phyloP scores from a whole-genome alignment of 1,139 yeast species.

The Pichia sp. region DNA sequence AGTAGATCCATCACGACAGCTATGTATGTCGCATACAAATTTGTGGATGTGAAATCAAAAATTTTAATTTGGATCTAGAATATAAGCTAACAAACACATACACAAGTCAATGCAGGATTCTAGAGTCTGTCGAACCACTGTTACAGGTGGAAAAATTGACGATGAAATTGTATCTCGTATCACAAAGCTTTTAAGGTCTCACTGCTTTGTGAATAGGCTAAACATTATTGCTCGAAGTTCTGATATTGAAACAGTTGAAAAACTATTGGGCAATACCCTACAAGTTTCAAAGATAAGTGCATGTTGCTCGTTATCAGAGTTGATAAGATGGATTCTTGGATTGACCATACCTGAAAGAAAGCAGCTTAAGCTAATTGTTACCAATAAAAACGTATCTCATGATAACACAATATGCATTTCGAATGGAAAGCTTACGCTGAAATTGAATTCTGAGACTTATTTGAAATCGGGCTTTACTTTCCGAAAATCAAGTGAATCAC shows the following conservation, averaged over 20 bases:
- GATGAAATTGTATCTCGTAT: not conserved
- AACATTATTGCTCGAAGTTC: constrained; percentile 13
- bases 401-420: constrained; percentile 29
- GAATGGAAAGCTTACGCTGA: constrained; percentile 27
- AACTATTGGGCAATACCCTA: constrained; percentile 10
- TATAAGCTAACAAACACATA: too few relatives aligned
- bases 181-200: constrained; percentile 10
- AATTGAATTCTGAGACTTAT: constrained; percentile 28
- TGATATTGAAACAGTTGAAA: constrained; percentile 18
- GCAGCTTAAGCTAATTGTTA: constrained; percentile 11
- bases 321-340: constrained; percentile 3
- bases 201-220: constrained; percentile 23
- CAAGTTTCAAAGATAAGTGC: not conserved
- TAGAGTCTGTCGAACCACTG: constrained; percentile 1
- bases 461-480: constrained; percentile 30
- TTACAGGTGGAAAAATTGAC: constrained; percentile 13
- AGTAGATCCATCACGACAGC: not conserved
- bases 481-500: constrained; percentile 16
- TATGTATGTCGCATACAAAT: not conserved
- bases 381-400: constrained; percentile 25
- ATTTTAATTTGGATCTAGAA: not conserved
- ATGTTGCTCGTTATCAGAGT: not conserved
- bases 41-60: too few relatives aligned
- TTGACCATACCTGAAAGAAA: not conserved
- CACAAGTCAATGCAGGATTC: constrained; percentile 1